Evolutionary conservation across 2,329 filamentous ascomycete species (phyloP).

Genomic region (Alternaria longipes): DNA sequence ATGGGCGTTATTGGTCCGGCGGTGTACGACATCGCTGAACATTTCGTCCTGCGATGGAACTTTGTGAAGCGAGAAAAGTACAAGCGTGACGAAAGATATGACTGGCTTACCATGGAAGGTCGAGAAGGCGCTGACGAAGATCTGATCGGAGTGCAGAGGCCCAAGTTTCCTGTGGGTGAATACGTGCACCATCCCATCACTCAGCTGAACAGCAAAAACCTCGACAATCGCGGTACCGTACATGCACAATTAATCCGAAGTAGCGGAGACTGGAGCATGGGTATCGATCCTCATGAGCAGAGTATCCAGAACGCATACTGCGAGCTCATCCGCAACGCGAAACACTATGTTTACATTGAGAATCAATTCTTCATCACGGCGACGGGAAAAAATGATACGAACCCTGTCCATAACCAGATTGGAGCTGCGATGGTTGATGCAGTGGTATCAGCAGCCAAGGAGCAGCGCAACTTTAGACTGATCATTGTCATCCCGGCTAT

Average conservation of each 20-base stretch:
- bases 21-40: constrained; percentile 93
- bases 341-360: constrained; percentile 97
- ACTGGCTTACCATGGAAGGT: constrained; percentile 84
- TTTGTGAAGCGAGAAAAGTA: constrained; percentile 98
- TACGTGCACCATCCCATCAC: constrained; percentile 83
- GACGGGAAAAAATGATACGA: constrained; percentile 81
- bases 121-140: constrained; percentile 82
- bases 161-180: constrained; percentile 86
- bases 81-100: constrained; percentile 83
- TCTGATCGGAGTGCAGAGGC: constrained; percentile 85
- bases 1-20: constrained; percentile 91
- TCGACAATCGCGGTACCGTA: constrained; percentile 71
- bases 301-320: constrained; percentile 88
- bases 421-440: constrained; percentile 92
- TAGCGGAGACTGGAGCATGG: constrained; percentile 92
- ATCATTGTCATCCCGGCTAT: constrained; percentile 92
- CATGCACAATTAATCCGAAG: constrained; percentile 88
- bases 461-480: constrained; percentile 86
- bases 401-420: constrained; percentile 86
- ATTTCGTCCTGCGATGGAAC: constrained; percentile 95
- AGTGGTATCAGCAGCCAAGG: constrained; percentile 80
- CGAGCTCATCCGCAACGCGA: constrained; percentile 83
- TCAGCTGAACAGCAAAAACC: constrained; percentile 72
- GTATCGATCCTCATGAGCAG: constrained; percentile 78
- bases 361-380: constrained; percentile 95